Evolutionary conservation across 202 grass and related monocot species (phyloP), one percentile per base, ranked within the genome.

Genomic region (Saccharum hybrid): DNA sequence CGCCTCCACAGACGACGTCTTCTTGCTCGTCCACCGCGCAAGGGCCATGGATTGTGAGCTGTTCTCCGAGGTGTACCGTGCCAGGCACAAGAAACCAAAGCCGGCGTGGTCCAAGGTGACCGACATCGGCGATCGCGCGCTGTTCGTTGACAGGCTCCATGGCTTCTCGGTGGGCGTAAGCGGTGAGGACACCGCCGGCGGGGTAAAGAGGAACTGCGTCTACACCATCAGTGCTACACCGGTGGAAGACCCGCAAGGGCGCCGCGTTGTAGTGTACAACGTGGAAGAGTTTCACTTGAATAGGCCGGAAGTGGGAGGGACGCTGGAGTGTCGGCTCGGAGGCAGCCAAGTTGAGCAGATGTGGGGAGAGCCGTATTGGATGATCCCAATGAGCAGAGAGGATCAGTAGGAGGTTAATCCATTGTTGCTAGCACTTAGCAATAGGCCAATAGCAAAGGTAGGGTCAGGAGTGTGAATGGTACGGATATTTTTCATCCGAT

Each of bases 311-410:
- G 38, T 49, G 34, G 15, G 45, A 14, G 0, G 5, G 59, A 14
- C 37, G 76, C 57, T 56, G 12, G 12, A 73, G 71, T 52, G 71
- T 33, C 26, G 65, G 69, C 76, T 80, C 13, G 39, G 77, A 52
- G 1, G 22, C 43, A 57, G 42, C 68, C 49, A 12, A 38, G 14
- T 74, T 60, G 11, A 67, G 46, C 45, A 30, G 69, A 66, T 73
- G 12, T 81, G 71, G 77, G 84, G 84, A 48, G 13, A 34, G 30
- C 26, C 77, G 23, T 72, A 68, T 10, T 86, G 84, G 77, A 75
- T 81, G 48, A 67, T 86, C 60, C 16, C 43, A 19, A 52, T 2
- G 45, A 28, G 16, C 1, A 30, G 6, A 49, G 23, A 21, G 52
- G 52, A 8, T 54, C 16, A 16, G 12, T 2, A 49, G 46, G 46